A percentile compares a stretch with the other conserved stretches of the same genome.
Evolutionary conservation across 169 alveolate genomes (phyloP).

Genomic region (Plasmodium gonderi): DNA sequence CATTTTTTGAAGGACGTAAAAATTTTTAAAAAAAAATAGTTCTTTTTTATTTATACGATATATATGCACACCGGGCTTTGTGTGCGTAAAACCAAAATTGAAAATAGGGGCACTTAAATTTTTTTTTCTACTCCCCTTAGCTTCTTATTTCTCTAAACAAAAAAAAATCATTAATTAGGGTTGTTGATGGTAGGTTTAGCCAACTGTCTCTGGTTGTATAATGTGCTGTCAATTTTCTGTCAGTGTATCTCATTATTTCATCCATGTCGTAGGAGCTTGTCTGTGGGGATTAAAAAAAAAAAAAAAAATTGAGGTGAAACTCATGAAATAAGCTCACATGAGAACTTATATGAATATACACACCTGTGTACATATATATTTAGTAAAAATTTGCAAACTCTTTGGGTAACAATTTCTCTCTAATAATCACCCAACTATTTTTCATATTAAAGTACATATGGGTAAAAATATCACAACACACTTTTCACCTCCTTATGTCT

Average conservation of each 20-base stretch:
- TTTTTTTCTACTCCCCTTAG: background rate
- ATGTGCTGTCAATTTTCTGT: conserved; percentile 71
- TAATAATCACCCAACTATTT: too few species aligned
- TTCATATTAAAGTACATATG: too few species aligned
- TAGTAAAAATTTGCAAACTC: too few species aligned
- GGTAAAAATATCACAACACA: too few species aligned
- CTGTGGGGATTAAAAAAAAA: conserved; percentile 18
- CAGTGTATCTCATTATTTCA: conserved; percentile 75
- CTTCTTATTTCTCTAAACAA: conserved; percentile 76
- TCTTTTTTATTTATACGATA: background rate
- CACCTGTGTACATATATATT: background rate
- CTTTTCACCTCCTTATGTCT: too few species aligned
- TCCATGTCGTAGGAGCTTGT: conserved; percentile 74
- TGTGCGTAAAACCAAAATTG: background rate
- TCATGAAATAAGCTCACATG: background rate
- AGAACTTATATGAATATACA: background rate
- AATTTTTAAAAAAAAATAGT: background rate
- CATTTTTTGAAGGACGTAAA: background rate
- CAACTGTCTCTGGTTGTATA: conserved; percentile 82
- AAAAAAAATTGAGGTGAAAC: too few species aligned
- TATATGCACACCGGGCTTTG: background rate
- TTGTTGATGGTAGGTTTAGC: conserved; percentile 84
- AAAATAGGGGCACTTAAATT: background rate
- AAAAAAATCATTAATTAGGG: conserved; percentile 83
- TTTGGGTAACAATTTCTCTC: too few species aligned